These are phyloP conservation scores for Paratinospora sagittata DNA, from an alignment of 164 flowering plant species.

Conservation along the genomic window DNA sequence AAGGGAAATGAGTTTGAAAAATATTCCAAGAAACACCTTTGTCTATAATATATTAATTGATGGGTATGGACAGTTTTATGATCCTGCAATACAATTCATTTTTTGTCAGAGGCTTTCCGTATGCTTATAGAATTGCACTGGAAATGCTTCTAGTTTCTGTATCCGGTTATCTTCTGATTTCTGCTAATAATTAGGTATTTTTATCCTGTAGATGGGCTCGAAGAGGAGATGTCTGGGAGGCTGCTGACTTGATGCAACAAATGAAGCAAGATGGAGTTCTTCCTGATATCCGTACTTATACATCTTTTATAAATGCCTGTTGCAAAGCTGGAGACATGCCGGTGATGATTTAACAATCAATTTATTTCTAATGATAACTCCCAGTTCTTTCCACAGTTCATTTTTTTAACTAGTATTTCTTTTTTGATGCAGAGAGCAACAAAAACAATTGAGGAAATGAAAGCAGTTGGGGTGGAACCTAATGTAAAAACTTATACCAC, in stretches of 20 bases:
- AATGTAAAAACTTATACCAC: constrained; percentile 91
- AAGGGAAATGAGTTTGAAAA: constrained; percentile 76
- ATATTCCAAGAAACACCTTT: constrained; percentile 76
- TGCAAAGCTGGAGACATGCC: constrained; percentile 96
- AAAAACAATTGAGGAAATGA: constrained; percentile 68
- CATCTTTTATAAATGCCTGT: constrained; percentile 92
- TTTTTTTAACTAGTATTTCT: constrained; percentile 3
- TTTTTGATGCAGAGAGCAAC: constrained; percentile 61
- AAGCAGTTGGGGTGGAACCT: constrained; percentile 64
- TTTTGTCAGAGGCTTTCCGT: background rate
- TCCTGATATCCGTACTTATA: constrained; percentile 90
- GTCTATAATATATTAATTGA: constrained; percentile 92
- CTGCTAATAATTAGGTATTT: background rate
- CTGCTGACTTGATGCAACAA: constrained; percentile 90
- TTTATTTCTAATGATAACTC: constrained; percentile 6
- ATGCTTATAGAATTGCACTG: background rate
- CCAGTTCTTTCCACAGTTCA: background rate
- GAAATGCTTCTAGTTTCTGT: background rate
- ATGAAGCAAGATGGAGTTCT: constrained; percentile 84
- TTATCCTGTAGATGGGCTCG: constrained; percentile 81
- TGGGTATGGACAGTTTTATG: constrained; percentile 48
- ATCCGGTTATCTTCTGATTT: background rate
- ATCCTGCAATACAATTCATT: background rate
- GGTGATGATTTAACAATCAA: constrained; percentile 31
- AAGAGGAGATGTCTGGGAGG: constrained; percentile 99